Conservation (phyloP, 2,329 filamentous ascomycete genomes). For the Hypoxylon sp. region DNA sequence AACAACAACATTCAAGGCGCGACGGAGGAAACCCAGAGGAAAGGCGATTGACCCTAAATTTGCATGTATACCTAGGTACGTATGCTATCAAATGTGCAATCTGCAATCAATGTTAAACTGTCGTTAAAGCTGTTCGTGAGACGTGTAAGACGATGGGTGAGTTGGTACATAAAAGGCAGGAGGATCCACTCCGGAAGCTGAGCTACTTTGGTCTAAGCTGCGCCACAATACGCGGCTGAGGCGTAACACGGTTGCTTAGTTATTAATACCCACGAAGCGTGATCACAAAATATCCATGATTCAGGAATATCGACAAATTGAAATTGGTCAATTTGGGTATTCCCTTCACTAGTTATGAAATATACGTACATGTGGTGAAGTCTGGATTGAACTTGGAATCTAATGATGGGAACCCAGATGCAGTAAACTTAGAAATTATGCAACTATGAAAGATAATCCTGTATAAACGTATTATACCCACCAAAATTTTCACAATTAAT, state of each 20-base stretch:
- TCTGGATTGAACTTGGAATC: background rate
- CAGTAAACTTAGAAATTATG: background rate
- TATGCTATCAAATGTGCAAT: constrained; percentile 17
- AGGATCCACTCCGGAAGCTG: constrained; percentile 25
- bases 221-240: constrained; percentile 46
- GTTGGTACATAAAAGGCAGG: constrained; percentile 29
- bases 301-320: background rate
- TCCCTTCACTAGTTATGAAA: background rate
- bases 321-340: too few species aligned
- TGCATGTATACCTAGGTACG: background rate
- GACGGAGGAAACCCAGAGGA: background rate
- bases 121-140: constrained; percentile 34
- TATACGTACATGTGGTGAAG: too few species aligned
- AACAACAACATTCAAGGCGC: background rate
- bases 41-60: background rate
- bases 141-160: constrained; percentile 40
- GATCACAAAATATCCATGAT: background rate
- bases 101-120: constrained; percentile 28
- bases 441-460: background rate
- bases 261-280: background rate
- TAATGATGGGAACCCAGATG: background rate
- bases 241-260: background rate
- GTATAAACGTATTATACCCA: constrained; percentile 7
- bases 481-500: background rate
- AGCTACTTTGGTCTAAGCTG: constrained; percentile 36